A percentile compares a stretch with the other conserved stretches of the same genome.
phyloP scores from a whole-genome alignment of 106 monocot species.

The Narthecium ossifragum region DNA sequence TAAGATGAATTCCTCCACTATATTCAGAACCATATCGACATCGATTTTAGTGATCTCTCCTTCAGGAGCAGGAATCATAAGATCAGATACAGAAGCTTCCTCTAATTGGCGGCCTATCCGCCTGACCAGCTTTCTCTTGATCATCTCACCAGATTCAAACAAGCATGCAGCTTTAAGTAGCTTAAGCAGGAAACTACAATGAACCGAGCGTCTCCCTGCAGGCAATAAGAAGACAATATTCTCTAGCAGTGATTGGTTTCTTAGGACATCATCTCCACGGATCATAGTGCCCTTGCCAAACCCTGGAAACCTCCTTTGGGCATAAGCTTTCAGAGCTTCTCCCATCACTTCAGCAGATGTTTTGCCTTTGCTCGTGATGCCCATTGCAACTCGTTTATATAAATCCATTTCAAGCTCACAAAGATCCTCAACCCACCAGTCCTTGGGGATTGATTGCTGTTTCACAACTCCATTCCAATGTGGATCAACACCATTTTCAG shows the following conservation, averaged over 20 bases:
- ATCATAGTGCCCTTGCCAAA: constrained; percentile 31
- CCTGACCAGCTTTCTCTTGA: constrained; percentile 54
- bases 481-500: constrained; percentile 38
- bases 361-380: constrained; percentile 52
- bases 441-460: constrained; percentile 61
- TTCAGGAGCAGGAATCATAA: constrained; percentile 49
- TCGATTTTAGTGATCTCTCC: constrained; percentile 53
- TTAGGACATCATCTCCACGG: constrained; percentile 34
- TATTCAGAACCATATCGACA: constrained; percentile 53
- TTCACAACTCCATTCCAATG: constrained; percentile 70
- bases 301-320: constrained; percentile 43
- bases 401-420: constrained; percentile 71
- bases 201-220: constrained; percentile 40
- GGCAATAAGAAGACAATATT: constrained; percentile 65
- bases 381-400: constrained; percentile 52
- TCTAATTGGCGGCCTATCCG: constrained; percentile 56
- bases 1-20: constrained; percentile 70
- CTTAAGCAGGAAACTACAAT: constrained; percentile 73
- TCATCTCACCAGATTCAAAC: constrained; percentile 42
- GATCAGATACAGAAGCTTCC: constrained; percentile 62
- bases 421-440: constrained; percentile 95
- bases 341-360: constrained; percentile 53
- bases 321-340: constrained; percentile 79
- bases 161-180: constrained; percentile 49
- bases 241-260: constrained; percentile 39